These are phyloP conservation scores for Pseudogymnoascus sp. DNA, from an alignment of 2,329 filamentous ascomycete species.

Conservation along the genomic window DNA sequence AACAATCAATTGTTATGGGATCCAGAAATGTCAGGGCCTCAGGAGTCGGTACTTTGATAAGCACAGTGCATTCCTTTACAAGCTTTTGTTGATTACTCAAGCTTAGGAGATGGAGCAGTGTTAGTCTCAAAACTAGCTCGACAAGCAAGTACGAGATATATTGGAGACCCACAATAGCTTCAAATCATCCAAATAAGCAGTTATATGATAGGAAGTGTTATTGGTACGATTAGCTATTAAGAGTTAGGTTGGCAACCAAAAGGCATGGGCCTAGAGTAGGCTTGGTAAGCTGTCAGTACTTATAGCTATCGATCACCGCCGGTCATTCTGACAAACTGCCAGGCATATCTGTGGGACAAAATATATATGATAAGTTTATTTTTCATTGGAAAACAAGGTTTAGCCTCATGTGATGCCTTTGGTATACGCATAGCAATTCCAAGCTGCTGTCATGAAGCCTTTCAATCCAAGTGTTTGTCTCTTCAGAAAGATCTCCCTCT, in stretches of 20 bases:
- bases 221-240: neutral
- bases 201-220: neutral
- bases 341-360: neutral
- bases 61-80: neutral
- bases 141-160: neutral
- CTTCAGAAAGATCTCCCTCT: too few relatives aligned
- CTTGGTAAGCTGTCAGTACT: neutral
- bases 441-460: too few relatives aligned
- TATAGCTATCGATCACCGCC: neutral
- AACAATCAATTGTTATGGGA: neutral
- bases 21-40: neutral
- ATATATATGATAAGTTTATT: neutral
- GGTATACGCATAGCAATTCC: neutral
- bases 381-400: neutral
- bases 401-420: neutral
- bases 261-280: neutral
- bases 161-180: neutral
- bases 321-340: neutral
- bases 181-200: neutral
- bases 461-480: too few relatives aligned
- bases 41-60: neutral
- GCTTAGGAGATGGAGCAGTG: neutral
- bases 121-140: neutral
- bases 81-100: neutral
- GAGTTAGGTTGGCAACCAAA: neutral